Conservation (phyloP, 2,329 filamentous ascomycete genomes). For the Ilyonectria sp. region DNA sequence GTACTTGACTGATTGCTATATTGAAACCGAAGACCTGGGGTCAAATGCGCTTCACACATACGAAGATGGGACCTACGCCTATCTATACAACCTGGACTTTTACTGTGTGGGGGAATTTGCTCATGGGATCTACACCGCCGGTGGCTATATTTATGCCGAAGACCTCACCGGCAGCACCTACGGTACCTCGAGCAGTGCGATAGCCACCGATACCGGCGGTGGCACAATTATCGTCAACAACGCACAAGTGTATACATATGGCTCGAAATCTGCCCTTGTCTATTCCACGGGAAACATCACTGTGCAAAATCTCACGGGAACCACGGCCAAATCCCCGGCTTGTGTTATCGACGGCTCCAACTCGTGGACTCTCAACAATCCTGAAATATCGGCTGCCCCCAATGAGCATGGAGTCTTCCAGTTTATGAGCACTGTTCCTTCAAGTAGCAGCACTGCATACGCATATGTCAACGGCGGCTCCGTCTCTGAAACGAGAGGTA, state of each 20-base stretch:
- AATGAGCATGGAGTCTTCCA: conserved; percentile 24
- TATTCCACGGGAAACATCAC: conserved; percentile 23
- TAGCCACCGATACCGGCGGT: conserved; percentile 19
- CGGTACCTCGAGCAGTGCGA: conserved; percentile 22
- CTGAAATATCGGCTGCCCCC: conserved; percentile 14
- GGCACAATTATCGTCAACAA: conserved; percentile 16
- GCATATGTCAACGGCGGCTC: conserved; percentile 22
- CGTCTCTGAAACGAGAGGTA: conserved; percentile 12
- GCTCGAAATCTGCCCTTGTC: conserved; percentile 20
- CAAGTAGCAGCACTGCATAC: conserved; percentile 9
- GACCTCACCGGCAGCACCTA: conserved; percentile 22
- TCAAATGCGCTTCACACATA: conserved; percentile 21
- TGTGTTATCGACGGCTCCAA: conserved; percentile 25
- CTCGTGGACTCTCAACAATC: conserved; percentile 20
- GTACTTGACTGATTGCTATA: conserved; percentile 23
- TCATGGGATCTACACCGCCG: conserved; percentile 21
- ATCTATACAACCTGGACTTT: conserved; percentile 21
- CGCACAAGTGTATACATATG: conserved; percentile 14
- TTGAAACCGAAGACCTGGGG: conserved; percentile 19
- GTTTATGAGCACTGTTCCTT: conserved; percentile 23
- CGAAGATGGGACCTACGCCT: conserved; percentile 18
- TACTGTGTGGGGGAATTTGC: conserved; percentile 20
- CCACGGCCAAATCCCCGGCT: conserved; percentile 10
- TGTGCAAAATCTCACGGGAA: conserved; percentile 13
- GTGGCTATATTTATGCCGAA: conserved; percentile 22